These are phyloP conservation scores for Trichoderma sp. DNA, from an alignment of 2,329 filamentous ascomycete species.

Conservation along the genomic window DNA sequence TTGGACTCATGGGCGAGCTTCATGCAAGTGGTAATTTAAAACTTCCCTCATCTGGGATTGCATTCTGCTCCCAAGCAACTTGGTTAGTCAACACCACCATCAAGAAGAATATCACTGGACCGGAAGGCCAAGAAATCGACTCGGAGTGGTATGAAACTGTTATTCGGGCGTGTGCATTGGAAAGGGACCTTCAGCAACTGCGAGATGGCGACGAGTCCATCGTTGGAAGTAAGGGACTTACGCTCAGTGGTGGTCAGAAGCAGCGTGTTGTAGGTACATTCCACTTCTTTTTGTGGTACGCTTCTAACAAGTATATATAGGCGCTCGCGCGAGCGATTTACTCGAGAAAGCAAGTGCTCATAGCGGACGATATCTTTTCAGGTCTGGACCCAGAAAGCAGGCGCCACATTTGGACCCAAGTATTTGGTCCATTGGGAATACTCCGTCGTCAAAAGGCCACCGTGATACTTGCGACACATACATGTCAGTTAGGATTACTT, in stretches of 20 bases:
- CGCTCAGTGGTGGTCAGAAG: constrained; percentile 38
- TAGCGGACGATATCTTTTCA: constrained; percentile 44
- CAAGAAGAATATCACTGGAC: constrained; percentile 33
- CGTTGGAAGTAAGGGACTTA: constrained; percentile 36
- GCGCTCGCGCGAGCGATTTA: constrained; percentile 43
- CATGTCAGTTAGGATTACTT: neutral
- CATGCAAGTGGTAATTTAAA: neutral
- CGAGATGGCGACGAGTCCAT: constrained; percentile 32
- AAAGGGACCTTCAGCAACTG: constrained; percentile 29
- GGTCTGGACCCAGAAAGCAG: constrained; percentile 42
- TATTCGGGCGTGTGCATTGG: constrained; percentile 29
- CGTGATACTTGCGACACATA: constrained; percentile 36
- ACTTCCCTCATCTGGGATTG: neutral
- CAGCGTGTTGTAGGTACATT: constrained; percentile 26
- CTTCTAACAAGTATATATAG: neutral
- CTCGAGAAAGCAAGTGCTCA: constrained; percentile 30
- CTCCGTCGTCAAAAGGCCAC: constrained; percentile 37
- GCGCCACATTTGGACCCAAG: constrained; percentile 36
- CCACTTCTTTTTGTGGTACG: neutral
- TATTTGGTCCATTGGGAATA: constrained; percentile 41
- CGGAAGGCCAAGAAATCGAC: constrained; percentile 20
- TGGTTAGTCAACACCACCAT: constrained; percentile 33
- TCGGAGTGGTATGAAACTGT: constrained; percentile 28
- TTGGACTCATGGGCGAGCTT: constrained; percentile 5
- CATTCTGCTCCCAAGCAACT: constrained; percentile 34